Base-by-base conservation (phyloP, 805 yeast genomes). In the Nakazawaea peltata region DNA sequence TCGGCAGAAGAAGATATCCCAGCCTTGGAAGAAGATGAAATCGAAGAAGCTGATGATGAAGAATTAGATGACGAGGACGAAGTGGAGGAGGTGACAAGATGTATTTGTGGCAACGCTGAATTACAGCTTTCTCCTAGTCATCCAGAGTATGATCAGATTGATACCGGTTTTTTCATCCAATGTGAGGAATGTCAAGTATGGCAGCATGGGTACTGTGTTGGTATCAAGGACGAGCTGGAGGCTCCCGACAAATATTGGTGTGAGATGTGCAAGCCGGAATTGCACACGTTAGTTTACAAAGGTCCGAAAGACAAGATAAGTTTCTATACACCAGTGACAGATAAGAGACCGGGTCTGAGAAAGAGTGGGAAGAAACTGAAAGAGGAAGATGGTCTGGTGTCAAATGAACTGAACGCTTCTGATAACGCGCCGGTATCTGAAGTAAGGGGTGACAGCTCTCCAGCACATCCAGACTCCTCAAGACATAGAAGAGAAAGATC, bases 181-280 rank as follows among this genome's bases (percentile, higher is more conserved):
- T 82, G 94, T 67, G 98, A 92, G 50, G 69, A 71, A 43, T 90
- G 98, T 61, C 77, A 84, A 14, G 95, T 81, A 6, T 90, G 98
- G 98, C 98, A 90, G 57, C 98, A 90, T 55, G 97, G 97, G 2
- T 85, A 68, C 59, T 90, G 98, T 63, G 96, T 90, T 25, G 94
- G 96, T 1, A 75, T 90, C 39, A 66, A 67, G 36, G 76, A 74
- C 33, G 85, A 78, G 42, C 75, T 72, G 11, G 79, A 74, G 33
- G 84, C 86, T 2, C 96, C 97, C 3, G 97, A 90, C 39, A 84
- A 84, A 56, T 90, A 92, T 57, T 86, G 88, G 84, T 90, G 98
- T 65, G 98, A 90, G 54, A 58, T 61, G 44, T 90, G 98, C 61
- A 74, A 78, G 43, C 97, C 97, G 1, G 88, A 83, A 21, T 59